Evolutionary conservation across 208 protist genomes (phyloP), one percentile per base, ranked within the genome.

Genomic region (Crithidia fasciculata): DNA sequence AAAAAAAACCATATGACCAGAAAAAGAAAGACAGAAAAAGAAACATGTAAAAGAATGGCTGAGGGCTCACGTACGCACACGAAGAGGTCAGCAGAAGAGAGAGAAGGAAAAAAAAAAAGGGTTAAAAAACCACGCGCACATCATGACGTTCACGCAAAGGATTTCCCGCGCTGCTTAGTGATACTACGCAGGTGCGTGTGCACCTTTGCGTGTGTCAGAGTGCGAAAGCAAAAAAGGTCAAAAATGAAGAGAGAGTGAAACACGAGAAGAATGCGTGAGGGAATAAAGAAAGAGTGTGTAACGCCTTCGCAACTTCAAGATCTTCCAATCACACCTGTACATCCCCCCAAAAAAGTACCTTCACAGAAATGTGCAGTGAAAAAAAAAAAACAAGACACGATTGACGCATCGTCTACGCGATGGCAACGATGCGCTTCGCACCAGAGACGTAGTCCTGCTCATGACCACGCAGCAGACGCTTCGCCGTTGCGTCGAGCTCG

Each of bases 401-500:
- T 49, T 49, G 45, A 49, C 12, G 5, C 41, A 5, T 45, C 40
- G 8, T 28, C 36, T 43, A 70, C 4, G 54, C 65, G 19, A 61
- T 70, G 41, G 65, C 4, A 6, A 61, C 28, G 2, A 73, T 28
- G 15, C 57, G 74, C 60, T 70, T 56, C 7, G 58, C 57, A 28
- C 74, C 74, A 0, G 66, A 65, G 52, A 53, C n/a, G 15, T 65
- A 79, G 43, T 79, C 74, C 53, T 65, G 18, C 54, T 74, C 74
- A 3, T 66, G 74, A 13, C 53, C 74, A 47, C 55, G 69, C 60
- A 88, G 68, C 57, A 94, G 44, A 16, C 64, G 71, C 64, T 77
- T 84, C 37, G 84, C 88, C 5, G 69, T 72, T 0, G 69, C 82
- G 41, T 91, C 88, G 5, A 96, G 65, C 18, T 83, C 80, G 73